Base-by-base conservation (phyloP, 768 basidiomycete genomes). In the Gyrodon lividus region DNA sequence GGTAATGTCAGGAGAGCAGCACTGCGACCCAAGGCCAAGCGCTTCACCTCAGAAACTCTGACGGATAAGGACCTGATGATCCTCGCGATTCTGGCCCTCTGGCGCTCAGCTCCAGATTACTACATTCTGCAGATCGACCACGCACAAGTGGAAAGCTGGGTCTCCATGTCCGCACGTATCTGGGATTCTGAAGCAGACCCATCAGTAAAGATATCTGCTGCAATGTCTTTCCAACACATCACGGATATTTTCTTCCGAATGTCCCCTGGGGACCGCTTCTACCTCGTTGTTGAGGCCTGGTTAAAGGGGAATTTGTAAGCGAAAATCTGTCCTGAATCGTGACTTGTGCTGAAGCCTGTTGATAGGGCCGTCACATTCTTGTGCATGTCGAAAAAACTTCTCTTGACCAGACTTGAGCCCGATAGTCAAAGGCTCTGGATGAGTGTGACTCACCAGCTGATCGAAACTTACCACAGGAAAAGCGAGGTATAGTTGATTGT, bases 401-500 rank as follows among this genome's bases (percentile, higher is more conserved):
- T 91, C 33, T 71, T 77, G 49, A 68, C 79, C n/a, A 73, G 89
- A 42, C 72, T 73, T 6, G 84, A 89, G 54, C 61, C 77, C 5
- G 82, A 87, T 42, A 70, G 72, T 1, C 86, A 90, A 62, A 76
- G 83, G 8, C 73, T 89, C 59, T 89, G 87, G 83, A 80, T 86
- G 43, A 70, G 77, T n/a, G 73, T 84, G 22, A 75, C 82, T 4
- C 76, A 81, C 61, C 82, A 84, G 49, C 62, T 85, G 5, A 64
- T 89, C 23, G 81, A 82, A 49, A 66, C 81, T 0, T 87, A 80
- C 55, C 72, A 76, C 5, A 69, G 70, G 50, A 77, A 73, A 47
- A 73, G 70, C 47, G 72, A 78, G 48, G 84, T 83, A 62, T 51
- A 71, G 68, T 23, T 13, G 26, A 6, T 10, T 13, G 26, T 6